These are phyloP conservation scores for Coprinopsis strossmayeri DNA, from an alignment of 768 basidiomycete species.

Conservation along the genomic window DNA sequence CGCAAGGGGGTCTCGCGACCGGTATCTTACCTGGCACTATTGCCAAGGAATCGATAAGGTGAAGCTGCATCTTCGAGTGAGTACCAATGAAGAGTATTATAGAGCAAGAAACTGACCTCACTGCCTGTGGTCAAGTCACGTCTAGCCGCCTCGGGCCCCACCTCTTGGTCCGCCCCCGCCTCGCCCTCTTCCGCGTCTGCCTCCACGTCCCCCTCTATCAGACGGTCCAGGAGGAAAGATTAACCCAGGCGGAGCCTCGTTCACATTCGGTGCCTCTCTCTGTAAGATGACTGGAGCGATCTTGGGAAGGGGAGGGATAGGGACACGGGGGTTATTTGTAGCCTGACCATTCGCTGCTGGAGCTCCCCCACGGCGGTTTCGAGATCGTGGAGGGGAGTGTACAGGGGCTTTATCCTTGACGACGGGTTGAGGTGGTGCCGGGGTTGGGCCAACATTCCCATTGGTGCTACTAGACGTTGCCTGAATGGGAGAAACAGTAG, in stretches of 20 bases:
- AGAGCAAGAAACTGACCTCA: no score
- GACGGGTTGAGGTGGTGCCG: slow-evolving; percentile 11
- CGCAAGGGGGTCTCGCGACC: no score
- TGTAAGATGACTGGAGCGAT: slow-evolving; percentile 2
- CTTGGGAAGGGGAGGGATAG: background rate
- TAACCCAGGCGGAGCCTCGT: slow-evolving; percentile 1
- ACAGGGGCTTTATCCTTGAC: slow-evolving; percentile 10
- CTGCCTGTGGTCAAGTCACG: no score
- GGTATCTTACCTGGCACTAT: no score
- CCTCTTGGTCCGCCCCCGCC: slow-evolving; percentile 9
- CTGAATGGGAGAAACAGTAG: slow-evolving; percentile 2
- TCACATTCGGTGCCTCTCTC: background rate
- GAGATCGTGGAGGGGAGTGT: slow-evolving; percentile 13
- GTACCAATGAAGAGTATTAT: no score
- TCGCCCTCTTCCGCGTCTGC: slow-evolving; percentile 5
- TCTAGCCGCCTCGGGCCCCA: slow-evolving; percentile 1
- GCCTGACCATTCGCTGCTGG: slow-evolving; percentile 2
- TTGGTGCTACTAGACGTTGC: slow-evolving; percentile 11
- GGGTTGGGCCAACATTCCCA: slow-evolving; percentile 13
- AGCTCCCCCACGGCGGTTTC: slow-evolving; percentile 17
- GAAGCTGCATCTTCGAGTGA: no score
- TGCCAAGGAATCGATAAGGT: no score
- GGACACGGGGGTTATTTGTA: slow-evolving; percentile 8
- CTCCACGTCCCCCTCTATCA: slow-evolving; percentile 13
- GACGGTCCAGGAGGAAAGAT: slow-evolving; percentile 7